Evolutionary conservation across 768 basidiomycete species (phyloP).

Genomic region (Russula brevipes): DNA sequence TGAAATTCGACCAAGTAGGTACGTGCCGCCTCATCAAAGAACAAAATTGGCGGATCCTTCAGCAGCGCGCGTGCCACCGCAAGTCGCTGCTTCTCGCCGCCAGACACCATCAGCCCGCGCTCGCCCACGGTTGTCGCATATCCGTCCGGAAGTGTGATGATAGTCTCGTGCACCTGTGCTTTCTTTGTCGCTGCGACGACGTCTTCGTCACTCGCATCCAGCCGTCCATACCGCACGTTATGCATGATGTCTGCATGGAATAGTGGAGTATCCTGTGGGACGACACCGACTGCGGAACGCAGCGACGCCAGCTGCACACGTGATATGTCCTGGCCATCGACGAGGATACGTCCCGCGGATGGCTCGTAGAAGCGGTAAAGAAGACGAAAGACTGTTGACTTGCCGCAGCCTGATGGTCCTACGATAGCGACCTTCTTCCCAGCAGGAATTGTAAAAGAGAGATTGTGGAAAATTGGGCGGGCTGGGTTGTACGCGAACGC

Average conservation of each 20-base stretch:
- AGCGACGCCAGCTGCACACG: slow-evolving; percentile 67
- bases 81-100: slow-evolving; percentile 95
- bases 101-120: slow-evolving; percentile 95
- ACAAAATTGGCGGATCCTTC: slow-evolving; percentile 92
- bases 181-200: slow-evolving; percentile 77
- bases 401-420: slow-evolving; percentile 95
- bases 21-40: slow-evolving; percentile 96
- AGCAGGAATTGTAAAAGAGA: slow-evolving; percentile 89
- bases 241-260: slow-evolving; percentile 96
- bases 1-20: background rate
- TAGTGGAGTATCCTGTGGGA: slow-evolving; percentile 96
- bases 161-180: slow-evolving; percentile 82
- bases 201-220: slow-evolving; percentile 85
- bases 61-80: slow-evolving; percentile 90
- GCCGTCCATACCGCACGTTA: slow-evolving; percentile 87
- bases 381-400: slow-evolving; percentile 93
- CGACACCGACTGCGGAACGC: slow-evolving; percentile 78
- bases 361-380: slow-evolving; percentile 95
- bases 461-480: slow-evolving; percentile 82
- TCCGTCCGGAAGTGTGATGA: slow-evolving; percentile 75
- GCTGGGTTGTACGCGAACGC: slow-evolving; percentile 88
- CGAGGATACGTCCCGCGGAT: slow-evolving; percentile 66
- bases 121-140: slow-evolving; percentile 93
- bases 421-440: slow-evolving; percentile 97
- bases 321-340: slow-evolving; percentile 85